phyloP scores from a whole-genome alignment of 2,329 filamentous ascomycete species.

The Xylaria sp. region DNA sequence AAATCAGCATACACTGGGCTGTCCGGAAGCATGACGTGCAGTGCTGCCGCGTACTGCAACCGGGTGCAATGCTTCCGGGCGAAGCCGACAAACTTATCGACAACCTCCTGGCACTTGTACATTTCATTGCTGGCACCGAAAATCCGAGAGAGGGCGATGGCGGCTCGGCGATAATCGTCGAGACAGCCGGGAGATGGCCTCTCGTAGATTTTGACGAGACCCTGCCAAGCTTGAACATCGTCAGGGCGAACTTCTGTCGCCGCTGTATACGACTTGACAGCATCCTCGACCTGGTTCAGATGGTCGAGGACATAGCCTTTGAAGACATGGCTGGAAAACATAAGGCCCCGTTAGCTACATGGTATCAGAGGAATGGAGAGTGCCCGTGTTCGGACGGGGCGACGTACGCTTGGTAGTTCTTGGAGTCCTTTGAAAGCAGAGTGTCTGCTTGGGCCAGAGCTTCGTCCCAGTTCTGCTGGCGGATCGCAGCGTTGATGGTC shows the following conservation, averaged over 20 bases:
- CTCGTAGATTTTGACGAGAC: slow-evolving; percentile 80
- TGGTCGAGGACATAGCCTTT: slow-evolving; percentile 81
- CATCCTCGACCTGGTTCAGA: slow-evolving; percentile 61
- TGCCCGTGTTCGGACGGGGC: background rate
- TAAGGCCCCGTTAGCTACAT: background rate
- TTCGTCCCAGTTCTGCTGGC: slow-evolving; percentile 72
- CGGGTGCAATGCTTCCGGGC: slow-evolving; percentile 67
- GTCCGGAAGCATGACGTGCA: slow-evolving; percentile 71
- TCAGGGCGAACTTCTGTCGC: slow-evolving; percentile 68
- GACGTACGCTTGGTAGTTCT: slow-evolving; percentile 74
- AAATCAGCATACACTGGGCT: slow-evolving; percentile 76
- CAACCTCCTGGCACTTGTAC: slow-evolving; percentile 58
- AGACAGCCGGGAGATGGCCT: slow-evolving; percentile 65
- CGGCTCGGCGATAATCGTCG: slow-evolving; percentile 67
- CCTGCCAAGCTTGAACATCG: slow-evolving; percentile 82
- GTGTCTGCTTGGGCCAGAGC: slow-evolving; percentile 64
- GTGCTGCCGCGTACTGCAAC: slow-evolving; percentile 67
- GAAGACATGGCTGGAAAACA: slow-evolving; percentile 64
- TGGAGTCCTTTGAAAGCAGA: slow-evolving; percentile 65
- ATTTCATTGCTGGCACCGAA: slow-evolving; percentile 62
- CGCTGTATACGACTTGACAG: slow-evolving; percentile 68
- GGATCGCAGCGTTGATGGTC: slow-evolving; percentile 71
- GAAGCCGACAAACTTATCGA: slow-evolving; percentile 75
- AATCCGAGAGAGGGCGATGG: slow-evolving; percentile 67
- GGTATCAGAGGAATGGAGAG: background rate